These are phyloP conservation scores for Neocatenulostroma microsporum DNA, from an alignment of 2,329 filamentous ascomycete genomes.

Conservation along the genomic window DNA sequence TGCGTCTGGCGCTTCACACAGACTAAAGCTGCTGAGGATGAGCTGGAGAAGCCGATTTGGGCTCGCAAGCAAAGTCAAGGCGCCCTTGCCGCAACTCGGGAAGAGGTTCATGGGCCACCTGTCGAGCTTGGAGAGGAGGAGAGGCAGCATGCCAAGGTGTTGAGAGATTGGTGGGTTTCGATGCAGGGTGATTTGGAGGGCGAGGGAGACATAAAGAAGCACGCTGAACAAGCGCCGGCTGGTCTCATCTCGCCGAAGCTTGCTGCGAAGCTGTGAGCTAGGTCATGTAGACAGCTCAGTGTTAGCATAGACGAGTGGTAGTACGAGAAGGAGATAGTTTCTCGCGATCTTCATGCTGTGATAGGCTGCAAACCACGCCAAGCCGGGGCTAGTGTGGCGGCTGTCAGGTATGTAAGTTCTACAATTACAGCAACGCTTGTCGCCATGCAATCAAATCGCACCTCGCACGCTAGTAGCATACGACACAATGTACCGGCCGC, in stretches of 20 bases:
- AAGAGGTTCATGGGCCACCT: conserved; percentile 39
- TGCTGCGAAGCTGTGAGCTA: neutral
- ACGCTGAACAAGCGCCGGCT: neutral
- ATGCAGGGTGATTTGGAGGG: no score
- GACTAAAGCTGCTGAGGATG: conserved; percentile 19
- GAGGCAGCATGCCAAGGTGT: conserved; percentile 32
- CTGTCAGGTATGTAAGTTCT: no score
- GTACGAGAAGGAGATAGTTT: no score
- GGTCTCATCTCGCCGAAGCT: neutral
- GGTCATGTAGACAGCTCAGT: no score
- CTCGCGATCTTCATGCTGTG: no score
- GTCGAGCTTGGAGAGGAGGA: conserved; percentile 42
- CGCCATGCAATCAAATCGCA: no score
- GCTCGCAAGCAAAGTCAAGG: conserved; percentile 21
- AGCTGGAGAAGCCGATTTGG: conserved; percentile 17
- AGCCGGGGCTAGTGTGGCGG: no score
- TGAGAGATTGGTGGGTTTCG: conserved; percentile 37
- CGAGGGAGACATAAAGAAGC: neutral
- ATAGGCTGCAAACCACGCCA: no score
- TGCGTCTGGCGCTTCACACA: conserved; percentile 37
- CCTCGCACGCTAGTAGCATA: no score
- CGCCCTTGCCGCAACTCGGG: conserved; percentile 17
- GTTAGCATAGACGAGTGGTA: no score
- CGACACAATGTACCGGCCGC: no score
- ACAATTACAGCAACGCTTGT: no score